These are phyloP conservation scores for Linum trigynum DNA, from an alignment of 345 rosid genomes.

Conservation along the genomic window DNA sequence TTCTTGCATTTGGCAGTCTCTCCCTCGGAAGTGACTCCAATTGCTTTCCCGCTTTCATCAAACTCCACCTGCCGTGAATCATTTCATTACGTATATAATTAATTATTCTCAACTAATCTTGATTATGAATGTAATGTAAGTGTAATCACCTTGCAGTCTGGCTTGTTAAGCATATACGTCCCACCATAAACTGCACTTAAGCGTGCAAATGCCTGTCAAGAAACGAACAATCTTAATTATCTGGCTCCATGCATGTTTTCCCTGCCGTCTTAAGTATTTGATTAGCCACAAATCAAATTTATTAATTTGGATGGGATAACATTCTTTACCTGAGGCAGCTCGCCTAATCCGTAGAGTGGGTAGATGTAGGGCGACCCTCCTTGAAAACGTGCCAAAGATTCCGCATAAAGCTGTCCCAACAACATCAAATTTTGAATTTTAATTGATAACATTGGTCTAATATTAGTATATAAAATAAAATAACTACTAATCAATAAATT, in stretches of 20 bases:
- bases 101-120: not conserved
- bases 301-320: too few relatives aligned
- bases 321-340: slow-evolving; percentile 66
- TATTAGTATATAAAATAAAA: too few relatives aligned
- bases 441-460: too few relatives aligned
- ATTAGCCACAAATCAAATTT: too few relatives aligned
- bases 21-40: slow-evolving; percentile 73
- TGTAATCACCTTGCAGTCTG: slow-evolving; percentile 65
- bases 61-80: slow-evolving; percentile 54
- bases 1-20: slow-evolving; percentile 96
- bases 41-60: slow-evolving; percentile 54
- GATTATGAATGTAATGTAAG: not conserved
- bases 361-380: slow-evolving; percentile 92
- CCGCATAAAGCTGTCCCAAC: slow-evolving; percentile 52
- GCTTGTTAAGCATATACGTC: slow-evolving; percentile 96
- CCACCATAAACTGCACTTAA: slow-evolving; percentile 92
- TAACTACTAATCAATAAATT: too few relatives aligned
- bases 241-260: too few relatives aligned
- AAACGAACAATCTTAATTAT: too few relatives aligned
- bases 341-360: slow-evolving; percentile 85
- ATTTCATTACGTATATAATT: too few relatives aligned
- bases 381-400: slow-evolving; percentile 85
- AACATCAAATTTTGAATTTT: too few relatives aligned
- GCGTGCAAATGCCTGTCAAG: slow-evolving; percentile 73
- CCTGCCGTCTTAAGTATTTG: too few relatives aligned